Conservation (phyloP, 305 asterid genomes). For the Solanum hybrid region DNA sequence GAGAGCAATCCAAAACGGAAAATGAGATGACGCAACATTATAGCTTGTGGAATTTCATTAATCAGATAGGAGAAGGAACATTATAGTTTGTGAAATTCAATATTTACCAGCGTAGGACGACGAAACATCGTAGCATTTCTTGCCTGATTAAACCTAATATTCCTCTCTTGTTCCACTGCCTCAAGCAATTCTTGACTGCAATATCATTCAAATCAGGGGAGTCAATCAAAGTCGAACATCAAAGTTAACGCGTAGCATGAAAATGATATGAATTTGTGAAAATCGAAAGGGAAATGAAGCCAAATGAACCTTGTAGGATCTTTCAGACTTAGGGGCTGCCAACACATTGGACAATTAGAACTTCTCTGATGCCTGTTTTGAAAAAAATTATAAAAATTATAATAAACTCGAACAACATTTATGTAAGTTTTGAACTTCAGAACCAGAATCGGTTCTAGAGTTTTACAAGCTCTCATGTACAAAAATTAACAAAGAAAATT, state of each 20-base stretch:
- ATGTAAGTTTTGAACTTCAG: neutral
- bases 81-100: conserved; percentile 36
- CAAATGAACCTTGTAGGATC: conserved; percentile 52
- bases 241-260: neutral
- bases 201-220: neutral
- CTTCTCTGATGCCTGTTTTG: conserved; percentile 83
- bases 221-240: neutral
- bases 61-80: conserved; percentile 1
- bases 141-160: conserved; percentile 37
- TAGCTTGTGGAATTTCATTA: neutral
- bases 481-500: neutral
- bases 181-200: conserved; percentile 80
- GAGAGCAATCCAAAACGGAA: conserved; percentile 11
- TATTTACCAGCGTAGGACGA: conserved; percentile 58
- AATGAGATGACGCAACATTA: neutral
- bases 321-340: conserved; percentile 64
- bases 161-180: conserved; percentile 64
- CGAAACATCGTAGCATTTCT: conserved; percentile 54
- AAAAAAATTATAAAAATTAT: neutral
- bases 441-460: neutral
- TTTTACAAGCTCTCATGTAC: neutral
- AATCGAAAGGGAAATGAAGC: neutral
- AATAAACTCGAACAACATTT: neutral
- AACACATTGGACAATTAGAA: conserved; percentile 94
- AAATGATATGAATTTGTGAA: neutral